phyloP scores from a whole-genome alignment of 139 green algal genomes.

The Picocystis salinarum region DNA sequence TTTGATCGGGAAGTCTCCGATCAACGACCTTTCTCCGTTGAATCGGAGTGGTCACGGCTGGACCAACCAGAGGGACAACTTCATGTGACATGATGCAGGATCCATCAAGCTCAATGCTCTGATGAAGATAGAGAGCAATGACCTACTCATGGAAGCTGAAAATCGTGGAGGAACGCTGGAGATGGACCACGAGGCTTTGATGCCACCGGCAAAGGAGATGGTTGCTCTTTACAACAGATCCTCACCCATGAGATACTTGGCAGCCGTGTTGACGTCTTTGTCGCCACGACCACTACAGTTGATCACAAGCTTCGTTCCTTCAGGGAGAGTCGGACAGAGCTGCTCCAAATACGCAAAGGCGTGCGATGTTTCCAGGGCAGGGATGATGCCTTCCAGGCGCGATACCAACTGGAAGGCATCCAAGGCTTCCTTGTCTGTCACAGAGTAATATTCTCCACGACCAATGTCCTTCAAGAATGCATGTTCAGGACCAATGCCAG shows the following conservation, averaged over 20 bases:
- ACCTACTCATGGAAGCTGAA: too few species aligned
- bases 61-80: too few species aligned
- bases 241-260: conserved; percentile 45
- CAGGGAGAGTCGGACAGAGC: conserved; percentile 54
- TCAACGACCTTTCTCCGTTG: too few species aligned
- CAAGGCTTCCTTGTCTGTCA: conserved; percentile 78
- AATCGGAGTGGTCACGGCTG: too few species aligned
- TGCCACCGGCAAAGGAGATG: conserved; percentile 6
- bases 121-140: too few species aligned
- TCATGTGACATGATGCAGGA: too few species aligned
- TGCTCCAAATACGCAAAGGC: conserved; percentile 80
- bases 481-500: conserved; percentile 92
- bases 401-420: conserved; percentile 45
- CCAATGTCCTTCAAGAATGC: conserved; percentile 86
- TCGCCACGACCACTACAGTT: conserved; percentile 79
- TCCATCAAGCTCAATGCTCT: too few species aligned
- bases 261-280: conserved; percentile 89
- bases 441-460: conserved; percentile 81
- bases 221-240: too few species aligned
- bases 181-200: too few species aligned
- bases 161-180: too few species aligned
- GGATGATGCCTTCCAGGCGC: conserved; percentile 91
- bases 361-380: conserved; percentile 89
- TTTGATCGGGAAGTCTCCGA: too few species aligned
- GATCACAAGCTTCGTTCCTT: conserved; percentile 67